A percentile compares a stretch with the other conserved stretches of the same genome.
These are phyloP conservation scores for Acephala macrosclerotiorum DNA, from an alignment of 2,329 filamentous ascomycete genomes.

Conservation along the genomic window DNA sequence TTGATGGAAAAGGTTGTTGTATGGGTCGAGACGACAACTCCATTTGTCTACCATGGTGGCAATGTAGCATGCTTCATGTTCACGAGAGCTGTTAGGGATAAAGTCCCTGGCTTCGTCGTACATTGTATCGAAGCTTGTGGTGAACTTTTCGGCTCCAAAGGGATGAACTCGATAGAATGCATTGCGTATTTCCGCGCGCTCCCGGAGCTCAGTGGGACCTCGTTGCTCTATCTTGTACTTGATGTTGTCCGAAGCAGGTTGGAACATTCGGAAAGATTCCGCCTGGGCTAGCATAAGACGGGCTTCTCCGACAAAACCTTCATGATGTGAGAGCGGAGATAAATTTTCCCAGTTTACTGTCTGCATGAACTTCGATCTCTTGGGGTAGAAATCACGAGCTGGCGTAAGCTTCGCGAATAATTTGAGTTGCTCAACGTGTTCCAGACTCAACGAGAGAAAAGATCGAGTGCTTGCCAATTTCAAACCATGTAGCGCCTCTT, in stretches of 20 bases:
- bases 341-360: slow-evolving; percentile 15
- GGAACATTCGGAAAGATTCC: slow-evolving; percentile 14
- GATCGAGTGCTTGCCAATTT: slow-evolving; percentile 57
- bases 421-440: slow-evolving; percentile 47
- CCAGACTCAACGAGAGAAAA: slow-evolving; percentile 48
- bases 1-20: slow-evolving; percentile 29
- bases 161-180: slow-evolving; percentile 43
- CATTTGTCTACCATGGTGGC: slow-evolving; percentile 35
- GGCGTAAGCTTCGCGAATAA: slow-evolving; percentile 53
- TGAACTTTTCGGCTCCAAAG: slow-evolving; percentile 50
- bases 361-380: slow-evolving; percentile 45
- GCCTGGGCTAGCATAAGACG: slow-evolving; percentile 10
- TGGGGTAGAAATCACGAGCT: slow-evolving; percentile 53
- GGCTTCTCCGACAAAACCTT: slow-evolving; percentile 10
- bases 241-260: not conserved
- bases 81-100: slow-evolving; percentile 13
- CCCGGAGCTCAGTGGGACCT: slow-evolving; percentile 30
- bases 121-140: slow-evolving; percentile 38
- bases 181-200: slow-evolving; percentile 43
- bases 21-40: slow-evolving; percentile 18
- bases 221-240: slow-evolving; percentile 12
- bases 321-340: slow-evolving; percentile 20
- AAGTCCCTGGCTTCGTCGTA: slow-evolving; percentile 46
- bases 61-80: slow-evolving; percentile 25
- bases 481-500: slow-evolving; percentile 59